phyloP scores from a whole-genome alignment of 2,329 filamentous ascomycete species.

The Lecanicillium sp. region DNA sequence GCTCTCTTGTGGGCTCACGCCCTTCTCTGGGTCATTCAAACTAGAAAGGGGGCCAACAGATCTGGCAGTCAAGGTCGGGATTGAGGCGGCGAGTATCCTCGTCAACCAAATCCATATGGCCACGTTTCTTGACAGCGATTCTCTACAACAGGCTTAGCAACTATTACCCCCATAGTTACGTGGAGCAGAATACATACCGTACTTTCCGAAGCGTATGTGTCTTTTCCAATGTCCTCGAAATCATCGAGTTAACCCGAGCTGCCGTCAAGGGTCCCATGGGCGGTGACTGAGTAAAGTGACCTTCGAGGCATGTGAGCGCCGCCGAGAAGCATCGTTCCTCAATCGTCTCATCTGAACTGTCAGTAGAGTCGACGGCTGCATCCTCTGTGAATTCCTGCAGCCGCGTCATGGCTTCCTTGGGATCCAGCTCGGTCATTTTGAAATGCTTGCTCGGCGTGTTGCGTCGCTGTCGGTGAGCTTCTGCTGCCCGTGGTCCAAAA shows the following conservation, averaged over 20 bases:
- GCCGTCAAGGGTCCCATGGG: slow-evolving; percentile 49
- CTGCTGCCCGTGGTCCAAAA: too few species aligned
- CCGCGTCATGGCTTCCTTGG: not conserved
- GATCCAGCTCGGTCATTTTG: too few species aligned
- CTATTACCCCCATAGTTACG: not conserved
- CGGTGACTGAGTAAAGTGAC: slow-evolving; percentile 48
- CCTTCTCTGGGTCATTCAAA: slow-evolving; percentile 45
- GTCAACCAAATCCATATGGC: slow-evolving; percentile 59
- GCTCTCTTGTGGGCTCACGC: slow-evolving; percentile 53
- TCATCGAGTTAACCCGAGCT: slow-evolving; percentile 45
- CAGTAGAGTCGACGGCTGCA: not conserved
- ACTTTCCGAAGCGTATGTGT: slow-evolving; percentile 54
- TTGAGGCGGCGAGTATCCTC: slow-evolving; percentile 51
- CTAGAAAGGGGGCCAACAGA: slow-evolving; percentile 48
- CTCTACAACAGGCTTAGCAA: slow-evolving; percentile 27
- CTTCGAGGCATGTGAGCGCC: slow-evolving; percentile 52
- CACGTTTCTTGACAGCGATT: slow-evolving; percentile 53
- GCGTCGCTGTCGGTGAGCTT: too few species aligned
- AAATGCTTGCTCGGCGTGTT: too few species aligned
- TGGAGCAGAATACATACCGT: slow-evolving; percentile 30
- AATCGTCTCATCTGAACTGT: slow-evolving; percentile 36
- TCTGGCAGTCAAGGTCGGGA: slow-evolving; percentile 51
- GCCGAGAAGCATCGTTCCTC: slow-evolving; percentile 56
- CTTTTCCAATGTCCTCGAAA: slow-evolving; percentile 54
- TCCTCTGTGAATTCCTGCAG: not conserved